A percentile compares a stretch with the other conserved stretches of the same genome.
phyloP scores from a whole-genome alignment of 1,139 yeast species.

The Candida sanyaensis region DNA sequence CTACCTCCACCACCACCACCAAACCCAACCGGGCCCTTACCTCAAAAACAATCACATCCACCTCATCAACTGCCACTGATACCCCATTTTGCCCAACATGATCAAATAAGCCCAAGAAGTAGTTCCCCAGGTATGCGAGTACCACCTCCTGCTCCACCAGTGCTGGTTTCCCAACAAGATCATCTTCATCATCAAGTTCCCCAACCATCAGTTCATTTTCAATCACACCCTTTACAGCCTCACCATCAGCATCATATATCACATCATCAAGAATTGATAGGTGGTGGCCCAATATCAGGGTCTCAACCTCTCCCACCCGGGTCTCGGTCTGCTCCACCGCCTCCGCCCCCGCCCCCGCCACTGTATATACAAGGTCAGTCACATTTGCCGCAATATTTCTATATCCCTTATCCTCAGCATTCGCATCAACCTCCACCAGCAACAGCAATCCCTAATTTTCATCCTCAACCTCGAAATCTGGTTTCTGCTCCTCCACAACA shows the following conservation, averaged over 20 bases:
- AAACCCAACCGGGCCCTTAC: slow-evolving; percentile 12
- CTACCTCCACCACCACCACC: background rate
- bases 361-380: background rate
- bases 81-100: slow-evolving; percentile 6
- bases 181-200: slow-evolving; percentile 1
- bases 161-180: slow-evolving; percentile 1
- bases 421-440: background rate
- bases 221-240: background rate
- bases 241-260: slow-evolving; percentile 2
- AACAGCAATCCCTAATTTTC: background rate
- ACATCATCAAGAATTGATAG: slow-evolving; percentile 2
- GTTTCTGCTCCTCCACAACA: background rate
- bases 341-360: slow-evolving; percentile 6
- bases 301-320: slow-evolving; percentile 4
- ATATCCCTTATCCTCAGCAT: slow-evolving; percentile 1
- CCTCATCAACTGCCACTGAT: slow-evolving; percentile 16
- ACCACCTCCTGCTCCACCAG: slow-evolving; percentile 1
- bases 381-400: background rate
- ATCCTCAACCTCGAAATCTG: background rate
- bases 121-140: slow-evolving; percentile 6
- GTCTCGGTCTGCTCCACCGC: slow-evolving; percentile 8
- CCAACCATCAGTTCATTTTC: background rate
- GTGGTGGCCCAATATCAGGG: background rate
- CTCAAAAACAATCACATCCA: too few relatives aligned
- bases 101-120: background rate